Base-by-base conservation (phyloP, 1,284 basidiomycete genomes). In the Acaromyces ingoldii region DNA sequence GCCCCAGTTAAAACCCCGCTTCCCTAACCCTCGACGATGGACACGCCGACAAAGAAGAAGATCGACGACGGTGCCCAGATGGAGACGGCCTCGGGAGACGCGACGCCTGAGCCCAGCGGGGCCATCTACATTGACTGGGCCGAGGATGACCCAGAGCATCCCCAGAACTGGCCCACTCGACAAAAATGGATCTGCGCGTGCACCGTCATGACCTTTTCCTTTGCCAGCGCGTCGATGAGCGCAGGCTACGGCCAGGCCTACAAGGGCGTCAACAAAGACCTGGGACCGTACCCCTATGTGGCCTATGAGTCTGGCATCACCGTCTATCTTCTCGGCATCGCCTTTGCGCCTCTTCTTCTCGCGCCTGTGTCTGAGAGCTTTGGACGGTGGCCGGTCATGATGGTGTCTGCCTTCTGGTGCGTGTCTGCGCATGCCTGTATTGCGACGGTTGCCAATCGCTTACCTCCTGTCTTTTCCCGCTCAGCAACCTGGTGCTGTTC, bases 311-410 rank as follows among this genome's bases (percentile, higher is more conserved):
- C 45, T 2, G 45, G 45, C 6, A 48, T 19, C 31, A 53, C 51
- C 2, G 28, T 25, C 9, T 65, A 60, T 38, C 52, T 68, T 15
- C 31, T 64, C 3, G 54, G 55, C 11, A 60, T 66, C n/a, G 57
- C 63, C 36, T 49, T 60, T 45, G 58, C 66, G 3, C 66, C 66
- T 1, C 47, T 68, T 21, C 22, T 63, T 10, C 57, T 68, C 0
- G 63, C 66, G 6, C 66, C 66, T 2, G 48, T 68, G 10, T 62
- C 58, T 38, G 66, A 68, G 37, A 56, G 59, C 21, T 64, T 58
- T 33, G 66, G 66, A 3, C 53, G 66, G 22, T 55, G 46, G 17
- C 61, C 59, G 4, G 62, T 68, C 55, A 60, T 60, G 15, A 49
- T 65, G 38, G 22, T 48, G 9, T n/a, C 45, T 11, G n/a, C n/a